These are phyloP conservation scores for Streptanthus diversifolius DNA, from an alignment of 345 rosid species.

Conservation along the genomic window DNA sequence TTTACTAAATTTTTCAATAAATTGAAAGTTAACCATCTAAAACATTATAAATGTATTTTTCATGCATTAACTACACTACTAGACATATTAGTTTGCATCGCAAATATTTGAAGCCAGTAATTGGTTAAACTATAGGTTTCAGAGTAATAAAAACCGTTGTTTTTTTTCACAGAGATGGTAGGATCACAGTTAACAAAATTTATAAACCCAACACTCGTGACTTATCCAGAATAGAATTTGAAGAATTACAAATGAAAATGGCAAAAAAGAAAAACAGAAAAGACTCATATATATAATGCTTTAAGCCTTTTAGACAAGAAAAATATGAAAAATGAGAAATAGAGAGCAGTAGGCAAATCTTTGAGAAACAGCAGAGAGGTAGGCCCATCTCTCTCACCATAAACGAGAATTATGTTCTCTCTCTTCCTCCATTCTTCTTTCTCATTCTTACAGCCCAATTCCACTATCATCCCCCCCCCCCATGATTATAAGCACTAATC, in stretches of 20 bases:
- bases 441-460: conserved; percentile 22
- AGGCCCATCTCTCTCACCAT: conserved; percentile 25
- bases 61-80: not conserved
- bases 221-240: not conserved
- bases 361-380: conserved; percentile 9
- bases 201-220: not conserved
- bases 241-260: conserved; percentile 7
- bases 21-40: not conserved
- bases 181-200: not conserved
- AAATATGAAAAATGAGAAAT: not conserved
- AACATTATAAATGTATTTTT: not conserved
- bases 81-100: not conserved
- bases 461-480: conserved; percentile 26
- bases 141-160: not conserved
- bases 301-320: not conserved
- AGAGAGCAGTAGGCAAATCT: conserved; percentile 11
- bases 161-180: not conserved
- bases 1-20: no score
- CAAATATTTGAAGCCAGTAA: not conserved
- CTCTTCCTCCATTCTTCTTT: not conserved
- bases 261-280: not conserved
- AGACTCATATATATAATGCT: not conserved
- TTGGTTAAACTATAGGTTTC: not conserved
- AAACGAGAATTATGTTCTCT: conserved; percentile 33
- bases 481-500: conserved; percentile 23